A percentile compares a stretch with the other conserved stretches of the same genome.
These are phyloP conservation scores for Cronartium ribicola DNA, from an alignment of 1,284 basidiomycete species.

Conservation along the genomic window DNA sequence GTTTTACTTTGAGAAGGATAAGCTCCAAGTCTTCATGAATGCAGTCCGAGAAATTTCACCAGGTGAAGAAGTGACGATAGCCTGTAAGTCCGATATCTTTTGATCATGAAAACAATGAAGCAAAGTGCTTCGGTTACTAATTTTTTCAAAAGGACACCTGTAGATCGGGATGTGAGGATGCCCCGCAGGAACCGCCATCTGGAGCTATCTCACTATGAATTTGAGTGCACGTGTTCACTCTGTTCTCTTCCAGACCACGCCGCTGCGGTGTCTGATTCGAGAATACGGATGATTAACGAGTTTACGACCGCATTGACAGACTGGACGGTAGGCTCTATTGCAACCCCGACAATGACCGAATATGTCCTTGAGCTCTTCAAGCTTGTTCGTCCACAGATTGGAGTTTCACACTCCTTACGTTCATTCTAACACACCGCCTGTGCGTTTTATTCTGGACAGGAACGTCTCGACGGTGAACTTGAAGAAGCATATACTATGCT, in stretches of 20 bases:
- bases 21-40: not conserved
- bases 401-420: not conserved
- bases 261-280: not conserved
- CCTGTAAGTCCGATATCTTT: not conserved
- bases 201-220: not conserved
- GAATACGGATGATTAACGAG: not conserved
- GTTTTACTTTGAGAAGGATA: not conserved
- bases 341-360: not conserved
- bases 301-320: not conserved
- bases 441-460: not conserved
- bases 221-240: not conserved
- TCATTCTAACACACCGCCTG: not conserved
- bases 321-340: not conserved
- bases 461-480: not conserved
- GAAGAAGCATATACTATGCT: conserved; percentile 3
- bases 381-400: not conserved
- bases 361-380: not conserved
- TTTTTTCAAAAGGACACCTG: not conserved
- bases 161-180: conserved; percentile 2
- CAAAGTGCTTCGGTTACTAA: too few species aligned
- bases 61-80: conserved; percentile 7
- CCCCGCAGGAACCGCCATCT: not conserved
- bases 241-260: not conserved
- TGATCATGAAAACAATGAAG: too few species aligned
- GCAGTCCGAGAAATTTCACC: not conserved